Evolutionary conservation across 495 filamentous ascomycete genomes (phyloP), one percentile per base, ranked within the genome.

Genomic region (Parmelia sp.): DNA sequence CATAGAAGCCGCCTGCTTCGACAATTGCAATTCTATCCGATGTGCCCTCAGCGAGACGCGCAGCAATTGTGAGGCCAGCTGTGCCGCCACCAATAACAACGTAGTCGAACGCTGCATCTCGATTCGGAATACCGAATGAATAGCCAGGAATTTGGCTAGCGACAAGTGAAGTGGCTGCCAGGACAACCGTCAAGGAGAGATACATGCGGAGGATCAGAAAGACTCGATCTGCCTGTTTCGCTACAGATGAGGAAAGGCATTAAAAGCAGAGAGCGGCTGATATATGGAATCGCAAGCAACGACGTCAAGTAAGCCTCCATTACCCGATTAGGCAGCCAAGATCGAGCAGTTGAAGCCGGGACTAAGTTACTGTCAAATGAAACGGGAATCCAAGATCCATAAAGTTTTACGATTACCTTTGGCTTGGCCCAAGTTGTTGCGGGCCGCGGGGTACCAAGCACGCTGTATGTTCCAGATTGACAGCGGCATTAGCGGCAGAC

Each of bases 1-100:
- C 78, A 60, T 86, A 86, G 60, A 79, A 74, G 0, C 76, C 77
- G 9, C 85, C 84, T 1, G 84, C 84, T 72, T 88, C 85, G n/a
- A 88, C 71, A 10, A 87, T 71, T 0, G 78, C 80, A 14, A 83
- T 76, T 4, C 40, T 70, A 42, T 71, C 60, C 12, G 60, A 69
- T 0, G 69, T 60, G 35, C 72, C 62, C 61, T 76, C 68, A 8
- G 77, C 76, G 3, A 86, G 72, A 17, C 84, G 74, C 2, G 74
- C 74, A 9, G 82, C 84, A 7, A 86, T 63, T 1, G 74, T 69
- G 9, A 78, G 71, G 3, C 84, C 84, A 1, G 79, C 79, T 1
- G 75, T 85, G 9, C 84, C 84, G 40, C 83, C 84, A 12, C 84
- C 84, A 2, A 86, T 76, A 10, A 86, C 66, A 49, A 80, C 60